Base-by-base conservation (phyloP, 164 flowering plant genomes). In the Liquidambar formosana region DNA sequence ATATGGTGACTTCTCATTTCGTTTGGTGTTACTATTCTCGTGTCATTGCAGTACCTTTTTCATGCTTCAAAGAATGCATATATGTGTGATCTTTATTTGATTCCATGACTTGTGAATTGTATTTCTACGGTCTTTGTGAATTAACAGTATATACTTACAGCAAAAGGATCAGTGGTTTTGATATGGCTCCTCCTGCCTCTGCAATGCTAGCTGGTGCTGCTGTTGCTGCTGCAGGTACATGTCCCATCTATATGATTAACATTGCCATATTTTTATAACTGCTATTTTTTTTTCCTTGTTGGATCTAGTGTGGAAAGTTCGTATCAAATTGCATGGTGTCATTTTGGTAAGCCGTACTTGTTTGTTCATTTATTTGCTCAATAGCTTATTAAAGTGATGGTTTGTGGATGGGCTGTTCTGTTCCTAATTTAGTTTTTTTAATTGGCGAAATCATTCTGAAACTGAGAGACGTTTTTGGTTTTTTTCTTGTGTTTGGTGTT, bases 121-220 rank as follows among this genome's bases (percentile, higher is more conserved):
- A 33, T 33, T 33, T 25, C 19, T 48, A 25, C 9, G 25, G n/a
- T 38, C 43, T 15, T 64, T 2, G 51, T 66, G 26, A 47, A 27
- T 26, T 66, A 56, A 52, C 62, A 26, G 14, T 52, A 27, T 76
- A 23, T 74, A 45, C 64, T 75, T 78, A 70, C 92, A 95, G 98
- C 85, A 96, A 96, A 79, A 83, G 98, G 73, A 75, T 77, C 15
- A 93, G 99, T 82, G 97, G 98, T 65, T 95, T 95, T 79, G 98
- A 95, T 69, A 87, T 96, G 97, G 95, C 92, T 9, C 96, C 98
- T 77, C 93, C 97, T 69, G 76, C 91, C 63, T 67, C 93, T 73
- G 89, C 94, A 57, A 67, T 91, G 78, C 66, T 89, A 51, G 72
- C 88, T 75, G 86, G 81, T 74, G 80, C 85, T 68, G 77, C 84